Evolutionary conservation across 2,329 filamentous ascomycete genomes (phyloP).

Genomic region (Penicillium sumatraense): DNA sequence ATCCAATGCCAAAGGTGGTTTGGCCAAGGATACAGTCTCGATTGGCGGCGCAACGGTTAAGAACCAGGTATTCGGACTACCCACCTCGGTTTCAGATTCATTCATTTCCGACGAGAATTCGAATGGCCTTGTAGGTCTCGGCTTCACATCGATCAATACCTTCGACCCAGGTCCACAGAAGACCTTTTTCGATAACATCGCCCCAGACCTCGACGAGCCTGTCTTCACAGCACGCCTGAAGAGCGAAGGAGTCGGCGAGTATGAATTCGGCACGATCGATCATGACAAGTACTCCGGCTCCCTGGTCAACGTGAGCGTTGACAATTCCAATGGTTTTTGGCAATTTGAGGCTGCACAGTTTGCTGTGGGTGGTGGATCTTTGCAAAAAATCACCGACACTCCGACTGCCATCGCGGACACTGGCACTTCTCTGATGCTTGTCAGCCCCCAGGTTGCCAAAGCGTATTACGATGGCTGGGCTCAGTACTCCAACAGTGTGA

Average conservation of each 20-base stretch:
- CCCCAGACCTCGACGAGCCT: conserved; percentile 63
- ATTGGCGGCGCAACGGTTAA: conserved; percentile 68
- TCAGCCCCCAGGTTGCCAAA: conserved; percentile 60
- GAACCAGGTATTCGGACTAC: conserved; percentile 70
- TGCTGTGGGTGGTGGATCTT: conserved; percentile 52
- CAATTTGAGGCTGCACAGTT: conserved; percentile 64
- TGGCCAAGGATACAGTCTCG: conserved; percentile 69
- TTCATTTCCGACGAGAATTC: conserved; percentile 65
- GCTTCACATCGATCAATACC: conserved; percentile 68
- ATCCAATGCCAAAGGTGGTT: conserved; percentile 64
- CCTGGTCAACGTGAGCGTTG: conserved; percentile 66
- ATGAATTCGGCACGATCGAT: conserved; percentile 77
- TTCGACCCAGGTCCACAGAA: conserved; percentile 66
- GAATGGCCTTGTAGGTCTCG: conserved; percentile 72
- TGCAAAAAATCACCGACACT: conserved; percentile 38
- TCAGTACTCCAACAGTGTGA: conserved; percentile 46
- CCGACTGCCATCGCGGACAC: conserved; percentile 67
- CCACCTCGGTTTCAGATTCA: conserved; percentile 60
- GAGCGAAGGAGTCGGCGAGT: conserved; percentile 64
- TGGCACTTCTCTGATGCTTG: conserved; percentile 68
- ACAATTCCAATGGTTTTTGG: conserved; percentile 71
- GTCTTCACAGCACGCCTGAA: conserved; percentile 74
- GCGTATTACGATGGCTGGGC: conserved; percentile 67
- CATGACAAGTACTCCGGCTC: conserved; percentile 63
- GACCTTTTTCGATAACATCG: conserved; percentile 76